Evolutionary conservation across 805 yeast species (phyloP), one percentile per base, ranked within the genome.

Genomic region (Ogataea dorogensis): DNA sequence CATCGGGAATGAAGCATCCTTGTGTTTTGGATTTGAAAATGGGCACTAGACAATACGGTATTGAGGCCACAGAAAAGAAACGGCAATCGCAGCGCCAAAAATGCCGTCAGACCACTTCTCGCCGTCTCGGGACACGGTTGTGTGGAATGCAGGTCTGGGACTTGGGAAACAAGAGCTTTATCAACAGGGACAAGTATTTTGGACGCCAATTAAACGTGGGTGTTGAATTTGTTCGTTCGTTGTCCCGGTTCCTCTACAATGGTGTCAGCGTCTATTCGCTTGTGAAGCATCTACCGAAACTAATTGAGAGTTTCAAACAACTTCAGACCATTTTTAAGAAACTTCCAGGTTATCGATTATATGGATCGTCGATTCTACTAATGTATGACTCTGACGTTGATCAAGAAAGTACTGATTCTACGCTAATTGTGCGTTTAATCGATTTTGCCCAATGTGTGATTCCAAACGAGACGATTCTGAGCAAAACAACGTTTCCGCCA

Each of bases 41-140:
- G 98, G 99, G 99, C 0, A 91, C 99, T 0, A 71, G 99, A 40
- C 99, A 93, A 61, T 93, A 93, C 53, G 98, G 99, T 7, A 82
- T 91, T n/a, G 95, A 88, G 46, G 97, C 98, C 0, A 70, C 71
- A 5, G 58, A 63, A 10, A 64, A 77, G 31, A 93, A 93, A 61
- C 82, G 79, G 53, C 56, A 64, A 31, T 86, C 96, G 1, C 98
- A 93, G 63, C 64, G 86, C 21, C 69, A 70, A 36, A 93, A 93
- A 61, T 93, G 99, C 60, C 64, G 71, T 3, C 62, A 68, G 38
- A 91, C 98, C 0, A 91, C 98, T 0, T 81, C 93, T 2, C 67
- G 87, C 28, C 64, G 68, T 40, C 68, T 93, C 21, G 99, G 99
- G 7, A 95, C 88, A 1, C 69, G 99, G 36, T 77, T 93, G 10